Conservation (phyloP, 305 asterid genomes). For the Fraxinus dipetala region DNA sequence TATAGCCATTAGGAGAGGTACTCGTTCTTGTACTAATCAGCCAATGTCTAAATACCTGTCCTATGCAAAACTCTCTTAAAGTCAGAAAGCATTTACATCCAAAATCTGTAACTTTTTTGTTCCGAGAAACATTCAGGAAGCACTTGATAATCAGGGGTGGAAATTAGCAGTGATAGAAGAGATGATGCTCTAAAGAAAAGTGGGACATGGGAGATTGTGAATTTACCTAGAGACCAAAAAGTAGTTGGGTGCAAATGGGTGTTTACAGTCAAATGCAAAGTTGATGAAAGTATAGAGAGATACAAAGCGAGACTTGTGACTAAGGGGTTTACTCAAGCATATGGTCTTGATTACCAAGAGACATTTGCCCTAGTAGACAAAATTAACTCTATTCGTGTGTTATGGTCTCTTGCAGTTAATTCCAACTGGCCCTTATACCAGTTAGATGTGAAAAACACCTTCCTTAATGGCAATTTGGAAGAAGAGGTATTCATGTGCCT, state of each 20-base stretch:
- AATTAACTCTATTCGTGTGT: not conserved
- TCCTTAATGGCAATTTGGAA: not conserved
- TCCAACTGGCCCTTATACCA: not conserved
- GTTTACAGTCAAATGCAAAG: not conserved
- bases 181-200: not conserved
- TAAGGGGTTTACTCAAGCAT: not conserved
- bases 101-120: not conserved
- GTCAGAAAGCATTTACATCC: too few species aligned
- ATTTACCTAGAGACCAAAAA: not conserved
- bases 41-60: not conserved
- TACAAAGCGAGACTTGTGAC: not conserved
- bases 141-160: not conserved
- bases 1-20: not conserved
- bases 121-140: not conserved
- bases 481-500: not conserved
- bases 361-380: not conserved
- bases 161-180: not conserved
- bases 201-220: not conserved
- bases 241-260: not conserved
- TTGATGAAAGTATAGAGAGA: not conserved
- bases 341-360: not conserved
- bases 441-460: not conserved
- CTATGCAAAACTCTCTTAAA: not conserved
- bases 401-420: not conserved
- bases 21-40: not conserved